Evolutionary conservation across 495 filamentous ascomycete genomes (phyloP), one percentile per base, ranked within the genome.

Genomic region (Sabuloglossum arenarium): DNA sequence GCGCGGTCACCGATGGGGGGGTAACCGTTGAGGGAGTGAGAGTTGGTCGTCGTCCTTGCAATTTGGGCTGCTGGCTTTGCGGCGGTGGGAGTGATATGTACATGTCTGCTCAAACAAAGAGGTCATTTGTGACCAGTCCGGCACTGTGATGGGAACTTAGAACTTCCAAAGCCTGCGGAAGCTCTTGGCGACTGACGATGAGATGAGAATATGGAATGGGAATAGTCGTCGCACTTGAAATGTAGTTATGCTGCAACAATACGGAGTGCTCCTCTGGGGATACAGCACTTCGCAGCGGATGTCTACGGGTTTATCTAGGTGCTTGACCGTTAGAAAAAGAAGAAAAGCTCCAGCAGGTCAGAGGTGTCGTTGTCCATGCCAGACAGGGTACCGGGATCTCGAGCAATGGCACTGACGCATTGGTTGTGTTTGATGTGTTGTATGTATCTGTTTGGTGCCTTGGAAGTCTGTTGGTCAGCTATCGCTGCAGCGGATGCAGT

Each of bases 1-100:
- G 43, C 8, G 42, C 23, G 16, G 55, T 46, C 19, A 56, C 16
- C n/a, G 37, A 21, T 56, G 55, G 55, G 12, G 55, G 43, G 3
- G 55, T 49, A 8, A 56, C 21, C 4, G 55, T 45, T 29, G 43
- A 45, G 19, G 55, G 55, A 28, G 55, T 56, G 34, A 56, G 55
- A 8, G 53, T 27, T 4, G 30, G 34, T n/a, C 53, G 53, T 54
- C 53, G 53, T 34, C 53, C 30, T 11, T n/a, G 30, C 8, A 31
- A n/a, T 39, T 28, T 54, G 30, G 28, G 30, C 29, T 14, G 23
- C 27, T 54, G 53, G 11, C 5, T 14, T 34, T 43, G 30, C 14
- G 53, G 53, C 27, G 53, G 27, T 16, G 53, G 53, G 11, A 54
- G 53, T 16, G 53, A 54, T 1, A 39, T 54, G 30, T 54, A 54